Evolutionary conservation across 1,139 yeast genomes (phyloP).

Genomic region (Candida sanyaensis): DNA sequence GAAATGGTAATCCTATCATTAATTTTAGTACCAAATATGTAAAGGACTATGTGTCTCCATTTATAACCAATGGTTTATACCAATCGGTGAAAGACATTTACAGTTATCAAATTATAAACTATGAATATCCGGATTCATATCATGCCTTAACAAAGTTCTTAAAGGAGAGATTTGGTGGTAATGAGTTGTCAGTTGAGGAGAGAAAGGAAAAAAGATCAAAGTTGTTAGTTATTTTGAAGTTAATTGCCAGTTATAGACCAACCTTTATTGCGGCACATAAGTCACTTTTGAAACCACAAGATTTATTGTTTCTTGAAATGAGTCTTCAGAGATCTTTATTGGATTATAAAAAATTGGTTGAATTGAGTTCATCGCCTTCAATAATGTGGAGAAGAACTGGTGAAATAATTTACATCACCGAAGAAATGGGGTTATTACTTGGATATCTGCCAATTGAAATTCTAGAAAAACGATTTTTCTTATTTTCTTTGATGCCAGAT

Average conservation of each 20-base stretch:
- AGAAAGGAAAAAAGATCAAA: slow-evolving; percentile 42
- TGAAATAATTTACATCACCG: slow-evolving; percentile 70
- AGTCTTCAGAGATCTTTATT: slow-evolving; percentile 67
- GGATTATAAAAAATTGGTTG: slow-evolving; percentile 63
- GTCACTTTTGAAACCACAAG: slow-evolving; percentile 61
- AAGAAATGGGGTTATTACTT: slow-evolving; percentile 65
- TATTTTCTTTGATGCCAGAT: slow-evolving; percentile 51
- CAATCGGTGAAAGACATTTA: slow-evolving; percentile 69
- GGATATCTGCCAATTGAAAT: slow-evolving; percentile 53
- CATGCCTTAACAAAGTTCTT: slow-evolving; percentile 60
- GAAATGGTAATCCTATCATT: slow-evolving; percentile 11
- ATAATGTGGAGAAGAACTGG: slow-evolving; percentile 81
- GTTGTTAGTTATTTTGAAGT: slow-evolving; percentile 57
- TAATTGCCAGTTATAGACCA: slow-evolving; percentile 72
- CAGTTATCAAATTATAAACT: slow-evolving; percentile 53
- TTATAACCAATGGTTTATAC: slow-evolving; percentile 59
- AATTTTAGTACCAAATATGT: slow-evolving; percentile 9
- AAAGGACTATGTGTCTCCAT: slow-evolving; percentile 52
- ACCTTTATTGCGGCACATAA: slow-evolving; percentile 74
- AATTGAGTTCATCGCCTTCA: slow-evolving; percentile 64
- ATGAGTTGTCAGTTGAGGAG: slow-evolving; percentile 29
- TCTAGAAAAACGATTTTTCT: slow-evolving; percentile 54
- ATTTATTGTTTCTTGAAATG: slow-evolving; percentile 64
- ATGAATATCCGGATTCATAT: slow-evolving; percentile 69
- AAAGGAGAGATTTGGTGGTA: slow-evolving; percentile 52